Evolutionary conservation across 2,329 filamentous ascomycete species (phyloP), one percentile per base, ranked within the genome.

Genomic region (Trichoderma cornu-damae): DNA sequence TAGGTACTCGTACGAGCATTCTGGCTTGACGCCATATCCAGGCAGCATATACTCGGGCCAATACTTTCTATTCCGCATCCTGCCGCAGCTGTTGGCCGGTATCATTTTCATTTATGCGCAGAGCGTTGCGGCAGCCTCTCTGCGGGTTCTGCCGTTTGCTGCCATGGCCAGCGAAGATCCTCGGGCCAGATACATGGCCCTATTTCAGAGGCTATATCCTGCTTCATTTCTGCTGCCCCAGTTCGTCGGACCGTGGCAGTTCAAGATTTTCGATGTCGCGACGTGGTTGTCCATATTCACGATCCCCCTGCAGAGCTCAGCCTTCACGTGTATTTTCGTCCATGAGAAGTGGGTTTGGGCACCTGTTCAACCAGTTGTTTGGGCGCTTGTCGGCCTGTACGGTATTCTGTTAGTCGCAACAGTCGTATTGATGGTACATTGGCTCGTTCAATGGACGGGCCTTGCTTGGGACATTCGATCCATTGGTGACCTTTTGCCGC

Each of bases 31-130:
- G 67, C 72, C 79, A 3, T 96, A 92, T 68, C 74, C 76, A 32
- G 79, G 79, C 44, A 77, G 73, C 28, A 86, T 90, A 58, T 87
- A 88, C 60, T 87, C 86, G 49, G 79, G 79, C 7, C 80, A 85
- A 62, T 96, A 95, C 72, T 96, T 96, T 69, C 72, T 95, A 46
- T 94, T 96, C 70, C 83, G 90, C 60, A 89, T 96, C 62, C 74
- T 96, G 1, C 92, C 93, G 2, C 90, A 91, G 57, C 75, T 96
- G 0, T 68, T 95, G 12, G 89, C 86, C 0, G 84, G 84, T 18
- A 63, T 86, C 11, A 73, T 96, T 34, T 77, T 94, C 44, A 70
- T 96, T 6, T 96, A 89, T 77, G 80, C 89, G 1, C 86, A 96
- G 65, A 82, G 85, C 62, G 77, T 96, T 37, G 81, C 90, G 63